A percentile compares a stretch with the other conserved stretches of the same genome.
phyloP scores from a whole-genome alignment of 1,284 basidiomycete species.

The Apiotrichum domesticum region DNA sequence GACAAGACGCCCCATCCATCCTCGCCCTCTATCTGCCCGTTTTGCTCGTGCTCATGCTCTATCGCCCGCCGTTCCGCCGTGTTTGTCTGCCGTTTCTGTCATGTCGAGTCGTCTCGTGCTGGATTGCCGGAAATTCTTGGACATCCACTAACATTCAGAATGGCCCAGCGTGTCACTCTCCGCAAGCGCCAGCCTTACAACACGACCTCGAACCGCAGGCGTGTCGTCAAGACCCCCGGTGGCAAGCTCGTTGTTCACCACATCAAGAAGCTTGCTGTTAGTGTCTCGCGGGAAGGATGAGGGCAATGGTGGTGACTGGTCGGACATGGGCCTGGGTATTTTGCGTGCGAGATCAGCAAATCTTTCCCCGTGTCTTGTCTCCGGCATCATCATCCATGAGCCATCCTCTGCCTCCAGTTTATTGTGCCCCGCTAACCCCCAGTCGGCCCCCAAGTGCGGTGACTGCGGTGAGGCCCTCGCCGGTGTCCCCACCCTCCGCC shows the following conservation, averaged over 20 bases:
- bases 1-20: no score
- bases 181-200: conserved; percentile 99
- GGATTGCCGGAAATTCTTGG: not conserved
- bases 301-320: no score
- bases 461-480: conserved; percentile 88
- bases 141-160: conserved; percentile 48
- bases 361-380: no score
- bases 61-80: no score
- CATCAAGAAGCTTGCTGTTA: conserved; percentile 50
- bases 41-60: no score
- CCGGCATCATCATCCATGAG: no score
- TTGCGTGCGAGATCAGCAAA: no score
- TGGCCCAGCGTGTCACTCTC: conserved; percentile 99
- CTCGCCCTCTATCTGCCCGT: no score
- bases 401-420: no score
- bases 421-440: not conserved
- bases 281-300: conserved; percentile 15
- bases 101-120: not conserved
- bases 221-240: conserved; percentile 89
- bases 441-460: conserved; percentile 84
- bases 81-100: no score
- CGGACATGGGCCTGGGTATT: no score
- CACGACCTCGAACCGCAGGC: conserved; percentile 92
- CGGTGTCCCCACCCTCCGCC: conserved; percentile 89
- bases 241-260: conserved; percentile 50